These are phyloP conservation scores for Metarhizium album DNA, from an alignment of 2,329 filamentous ascomycete species.

Conservation along the genomic window DNA sequence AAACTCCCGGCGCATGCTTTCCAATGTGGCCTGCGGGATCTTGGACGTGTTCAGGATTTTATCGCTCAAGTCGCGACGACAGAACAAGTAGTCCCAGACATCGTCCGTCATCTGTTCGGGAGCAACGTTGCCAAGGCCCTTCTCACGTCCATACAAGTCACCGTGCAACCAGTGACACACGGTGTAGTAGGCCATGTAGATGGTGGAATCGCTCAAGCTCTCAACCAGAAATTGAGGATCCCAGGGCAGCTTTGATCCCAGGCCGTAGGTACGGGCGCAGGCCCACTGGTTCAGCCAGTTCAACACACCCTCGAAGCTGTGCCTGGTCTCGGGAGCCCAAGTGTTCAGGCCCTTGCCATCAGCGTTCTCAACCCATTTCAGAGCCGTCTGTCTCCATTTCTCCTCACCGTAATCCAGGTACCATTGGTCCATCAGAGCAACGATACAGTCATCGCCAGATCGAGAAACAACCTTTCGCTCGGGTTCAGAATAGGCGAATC, in stretches of 20 bases:
- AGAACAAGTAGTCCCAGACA: constrained; percentile 94
- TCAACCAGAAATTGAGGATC: constrained; percentile 86
- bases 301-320: constrained; percentile 74
- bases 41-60: constrained; percentile 53
- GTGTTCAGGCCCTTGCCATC: constrained; percentile 63
- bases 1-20: constrained; percentile 80
- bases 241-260: constrained; percentile 93
- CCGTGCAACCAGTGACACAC: constrained; percentile 60
- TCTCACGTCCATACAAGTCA: constrained; percentile 72
- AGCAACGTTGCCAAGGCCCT: constrained; percentile 57
- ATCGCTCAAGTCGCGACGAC: constrained; percentile 57
- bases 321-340: constrained; percentile 65
- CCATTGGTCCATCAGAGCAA: constrained; percentile 92
- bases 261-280: constrained; percentile 80
- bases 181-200: constrained; percentile 82
- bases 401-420: constrained; percentile 94
- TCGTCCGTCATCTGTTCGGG: constrained; percentile 88
- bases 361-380: constrained; percentile 60
- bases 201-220: constrained; percentile 79
- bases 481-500: constrained; percentile 89
- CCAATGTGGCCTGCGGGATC: constrained; percentile 63
- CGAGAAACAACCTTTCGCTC: constrained; percentile 81
- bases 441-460: constrained; percentile 87
- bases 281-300: constrained; percentile 96
- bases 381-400: constrained; percentile 67